Evolutionary conservation across 192 early-diverging fungal species (phyloP).

Genomic region (Backusella luteola): DNA sequence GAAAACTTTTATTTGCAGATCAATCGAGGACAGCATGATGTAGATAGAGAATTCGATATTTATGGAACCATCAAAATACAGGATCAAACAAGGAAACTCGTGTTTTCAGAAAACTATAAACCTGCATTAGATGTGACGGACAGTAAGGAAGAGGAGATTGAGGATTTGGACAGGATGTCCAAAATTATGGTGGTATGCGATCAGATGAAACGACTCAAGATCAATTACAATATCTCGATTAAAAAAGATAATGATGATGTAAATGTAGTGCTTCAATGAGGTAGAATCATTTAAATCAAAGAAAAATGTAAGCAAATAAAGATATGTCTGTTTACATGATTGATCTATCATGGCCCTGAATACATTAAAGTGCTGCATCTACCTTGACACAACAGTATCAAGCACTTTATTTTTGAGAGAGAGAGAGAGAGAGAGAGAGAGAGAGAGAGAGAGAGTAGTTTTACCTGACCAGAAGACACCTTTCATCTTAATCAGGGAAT

Average conservation of each 20-base stretch:
- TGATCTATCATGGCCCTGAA: too few relatives aligned
- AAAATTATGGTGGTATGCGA: neutral
- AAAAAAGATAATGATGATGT: neutral
- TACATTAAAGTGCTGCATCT: too few relatives aligned
- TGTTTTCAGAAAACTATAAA: neutral
- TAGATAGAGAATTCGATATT: neutral
- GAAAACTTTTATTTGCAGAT: neutral
- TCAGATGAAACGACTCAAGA: neutral
- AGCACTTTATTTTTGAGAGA: too few relatives aligned
- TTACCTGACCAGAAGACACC: too few relatives aligned
- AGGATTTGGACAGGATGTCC: neutral
- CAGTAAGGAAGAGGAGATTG: neutral
- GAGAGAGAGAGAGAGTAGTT: too few relatives aligned
- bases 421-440: too few relatives aligned
- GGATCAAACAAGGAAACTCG: neutral
- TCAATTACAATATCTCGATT: neutral
- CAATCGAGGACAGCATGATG: neutral
- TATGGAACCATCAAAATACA: neutral
- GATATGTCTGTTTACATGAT: neutral
- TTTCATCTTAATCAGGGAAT: too few relatives aligned
- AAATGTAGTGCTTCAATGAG: neutral
- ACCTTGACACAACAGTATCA: too few relatives aligned
- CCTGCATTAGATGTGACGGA: neutral
- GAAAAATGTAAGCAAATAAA: neutral
- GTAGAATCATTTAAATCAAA: neutral